Percentiles rank a stretch among this genome's conserved stretches.
phyloP scores from a whole-genome alignment of 1,284 basidiomycete species.

The Heimioporus punctisporus region DNA sequence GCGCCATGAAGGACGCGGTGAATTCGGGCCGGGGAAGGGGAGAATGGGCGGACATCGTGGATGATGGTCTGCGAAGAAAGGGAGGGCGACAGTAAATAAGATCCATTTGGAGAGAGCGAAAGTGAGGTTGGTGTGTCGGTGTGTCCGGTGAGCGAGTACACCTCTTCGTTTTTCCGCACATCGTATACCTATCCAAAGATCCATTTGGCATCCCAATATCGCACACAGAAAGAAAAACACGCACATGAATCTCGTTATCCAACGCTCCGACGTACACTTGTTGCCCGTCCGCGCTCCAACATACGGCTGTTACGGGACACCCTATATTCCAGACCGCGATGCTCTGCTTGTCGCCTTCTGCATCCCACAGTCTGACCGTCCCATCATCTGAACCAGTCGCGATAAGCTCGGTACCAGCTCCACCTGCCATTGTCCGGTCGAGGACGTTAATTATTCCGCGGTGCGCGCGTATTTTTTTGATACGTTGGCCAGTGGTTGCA shows the following conservation, averaged over 20 bases:
- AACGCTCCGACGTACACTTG: constrained; percentile 88
- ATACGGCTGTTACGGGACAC: constrained; percentile 90
- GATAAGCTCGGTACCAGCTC: constrained; percentile 81
- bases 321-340: constrained; percentile 84
- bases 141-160: constrained; percentile 80
- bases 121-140: constrained; percentile 90
- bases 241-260: constrained; percentile 93
- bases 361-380: constrained; percentile 88
- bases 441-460: constrained; percentile 87
- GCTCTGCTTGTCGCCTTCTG: constrained; percentile 74
- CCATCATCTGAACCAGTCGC: constrained; percentile 91
- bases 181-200: constrained; percentile 71
- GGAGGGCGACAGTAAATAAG: constrained; percentile 84
- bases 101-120: constrained; percentile 86
- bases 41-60: constrained; percentile 92
- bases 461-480: constrained; percentile 80
- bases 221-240: constrained; percentile 28
- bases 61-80: constrained; percentile 88
- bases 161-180: constrained; percentile 77
- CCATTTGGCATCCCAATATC: neutral
- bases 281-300: constrained; percentile 89
- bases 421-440: constrained; percentile 82
- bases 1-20: constrained; percentile 83
- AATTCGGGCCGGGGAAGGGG: constrained; percentile 77
- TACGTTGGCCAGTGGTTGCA: constrained; percentile 75